phyloP scores from a whole-genome alignment of 164 flowering plant genomes.

The Stephania yunnanensis region DNA sequence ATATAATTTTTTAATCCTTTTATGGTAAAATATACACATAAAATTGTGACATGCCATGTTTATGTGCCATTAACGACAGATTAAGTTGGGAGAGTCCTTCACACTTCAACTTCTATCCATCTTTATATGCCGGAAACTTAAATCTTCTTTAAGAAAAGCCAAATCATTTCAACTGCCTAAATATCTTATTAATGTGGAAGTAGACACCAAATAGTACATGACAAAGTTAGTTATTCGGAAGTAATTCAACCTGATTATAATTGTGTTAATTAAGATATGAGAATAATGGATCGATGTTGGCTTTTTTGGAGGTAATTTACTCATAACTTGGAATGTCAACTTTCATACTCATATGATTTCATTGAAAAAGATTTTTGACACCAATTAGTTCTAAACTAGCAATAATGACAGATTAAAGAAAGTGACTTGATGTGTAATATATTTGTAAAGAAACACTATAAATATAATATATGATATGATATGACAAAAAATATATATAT shows the following conservation, averaged over 20 bases:
- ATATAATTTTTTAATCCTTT: not conserved
- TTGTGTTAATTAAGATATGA: not conserved
- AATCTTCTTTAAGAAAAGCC: not conserved
- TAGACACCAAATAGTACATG: not conserved
- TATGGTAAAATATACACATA: not conserved
- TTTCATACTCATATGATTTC: not conserved
- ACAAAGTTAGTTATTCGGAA: not conserved
- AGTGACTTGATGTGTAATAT: conserved; percentile 3
- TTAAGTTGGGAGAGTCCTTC: conserved; percentile 8
- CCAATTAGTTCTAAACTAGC: not conserved
- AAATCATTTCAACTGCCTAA: not conserved
- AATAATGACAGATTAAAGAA: not conserved
- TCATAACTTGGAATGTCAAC: not conserved
- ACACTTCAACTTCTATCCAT: conserved; percentile 8
- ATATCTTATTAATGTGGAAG: not conserved
- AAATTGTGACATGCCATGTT: not conserved
- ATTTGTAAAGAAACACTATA: not conserved
- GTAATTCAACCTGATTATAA: not conserved
- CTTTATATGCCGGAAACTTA: not conserved
- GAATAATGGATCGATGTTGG: not conserved
- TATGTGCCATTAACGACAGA: not conserved
- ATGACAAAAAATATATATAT: not conserved
- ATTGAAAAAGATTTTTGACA: not conserved
- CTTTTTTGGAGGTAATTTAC: not conserved
- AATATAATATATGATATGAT: no score